Base-by-base conservation (phyloP, 495 filamentous ascomycete species). In the Glonium stellatum region DNA sequence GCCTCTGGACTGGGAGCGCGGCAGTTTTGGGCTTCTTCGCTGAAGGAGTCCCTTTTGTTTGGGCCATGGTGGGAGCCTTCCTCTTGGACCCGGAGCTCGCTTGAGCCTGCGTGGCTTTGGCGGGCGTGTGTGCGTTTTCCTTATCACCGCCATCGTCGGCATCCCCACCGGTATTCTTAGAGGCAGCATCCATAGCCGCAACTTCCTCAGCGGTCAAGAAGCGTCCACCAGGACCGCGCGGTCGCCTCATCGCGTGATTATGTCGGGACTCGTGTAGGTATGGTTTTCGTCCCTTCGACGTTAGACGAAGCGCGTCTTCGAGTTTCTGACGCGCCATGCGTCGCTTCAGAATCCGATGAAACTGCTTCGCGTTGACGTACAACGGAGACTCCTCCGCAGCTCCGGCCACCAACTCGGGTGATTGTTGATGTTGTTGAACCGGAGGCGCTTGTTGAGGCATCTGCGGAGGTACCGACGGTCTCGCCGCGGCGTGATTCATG, bases 141-240 rank as follows among this genome's bases (percentile, higher is more conserved):
- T 72, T 71, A 37, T 72, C 62, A 18, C 60, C 59, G 35, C 57
- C 64, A n/a, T 66, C 68, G 27, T 60, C 64, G 13, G 65, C 71
- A 0, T 69, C 23, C 64, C 72, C 67, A 80, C 81, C 15, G n/a
- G 11, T 49, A 61, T 52, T 37, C 42, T 41, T 11, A 8, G 48
- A 21, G 19, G 48, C 75, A 76, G 73, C 82, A 67, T 97, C 93
- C 76, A 97, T 93, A 41, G 87, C 86, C 6, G 88, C 88, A 19
- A 97, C 93, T 70, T 98, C 93, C 44, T 99, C 93, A n/a, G 93
- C 92, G 0, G 93, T 99, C 74, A 99, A 73, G 79, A 99, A 99
- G 35, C 93, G 83, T 37, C 93, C 93, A 50, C 93, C 93, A n/a
- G 93, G 93, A 11, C 93, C 93, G 70, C 93, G 85, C 22, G 93